Conservation (phyloP, 1,284 basidiomycete genomes). For the Malassezia sp. region DNA sequence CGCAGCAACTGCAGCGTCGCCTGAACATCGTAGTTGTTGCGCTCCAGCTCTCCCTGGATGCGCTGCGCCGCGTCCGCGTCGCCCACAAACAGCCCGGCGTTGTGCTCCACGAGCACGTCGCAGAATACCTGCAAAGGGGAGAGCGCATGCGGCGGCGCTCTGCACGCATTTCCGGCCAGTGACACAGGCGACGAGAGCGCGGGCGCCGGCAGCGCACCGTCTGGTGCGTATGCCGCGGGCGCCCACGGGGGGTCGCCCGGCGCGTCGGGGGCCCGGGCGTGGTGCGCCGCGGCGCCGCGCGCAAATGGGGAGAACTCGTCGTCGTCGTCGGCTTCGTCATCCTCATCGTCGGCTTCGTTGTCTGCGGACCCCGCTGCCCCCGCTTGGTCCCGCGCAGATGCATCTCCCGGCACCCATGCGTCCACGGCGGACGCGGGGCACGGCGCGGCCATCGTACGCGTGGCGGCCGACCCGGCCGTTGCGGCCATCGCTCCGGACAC, state of each 20-base stretch:
- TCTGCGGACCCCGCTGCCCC: constrained; percentile 29
- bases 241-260: neutral
- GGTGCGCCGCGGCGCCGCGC: neutral
- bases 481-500: constrained; percentile 11
- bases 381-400: too few relatives aligned
- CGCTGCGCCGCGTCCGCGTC: neutral
- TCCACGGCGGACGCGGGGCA: constrained; percentile 5
- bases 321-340: too few relatives aligned
- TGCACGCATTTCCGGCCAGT: too few relatives aligned
- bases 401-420: neutral
- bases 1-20: constrained; percentile 80
- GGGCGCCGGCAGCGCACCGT: neutral
- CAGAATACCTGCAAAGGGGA: constrained; percentile 14
- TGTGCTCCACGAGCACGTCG: constrained; percentile 5
- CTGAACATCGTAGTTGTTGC: constrained; percentile 83
- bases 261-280: too few relatives aligned
- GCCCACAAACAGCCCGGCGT: constrained; percentile 6
- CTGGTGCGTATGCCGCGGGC: neutral
- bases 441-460: constrained; percentile 16
- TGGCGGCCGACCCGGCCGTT: constrained; percentile 10
- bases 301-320: constrained; percentile 55
- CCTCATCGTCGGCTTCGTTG: constrained; percentile 48
- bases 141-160: neutral
- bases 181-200: too few relatives aligned
- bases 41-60: constrained; percentile 64